Percentiles rank a stretch among this genome's conserved stretches.
Conservation (phyloP, 805 yeast genomes). For the Sungouiozyma intestinalis region DNA sequence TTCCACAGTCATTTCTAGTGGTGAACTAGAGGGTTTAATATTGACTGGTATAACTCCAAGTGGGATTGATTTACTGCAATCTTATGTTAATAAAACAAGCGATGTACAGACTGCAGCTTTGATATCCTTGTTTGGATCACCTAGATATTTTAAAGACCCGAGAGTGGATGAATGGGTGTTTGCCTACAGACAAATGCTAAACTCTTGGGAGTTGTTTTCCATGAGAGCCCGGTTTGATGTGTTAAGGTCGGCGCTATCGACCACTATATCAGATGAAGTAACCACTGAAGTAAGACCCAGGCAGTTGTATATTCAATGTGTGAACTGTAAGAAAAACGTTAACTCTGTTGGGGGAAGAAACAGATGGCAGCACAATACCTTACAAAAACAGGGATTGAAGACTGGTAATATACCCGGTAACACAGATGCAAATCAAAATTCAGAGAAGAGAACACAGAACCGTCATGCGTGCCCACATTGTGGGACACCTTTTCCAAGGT, state of each 20-base stretch:
- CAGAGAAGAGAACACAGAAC: slow-evolving; percentile 8
- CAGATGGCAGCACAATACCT: slow-evolving; percentile 8
- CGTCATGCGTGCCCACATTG: slow-evolving; percentile 63
- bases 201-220: slow-evolving; percentile 74
- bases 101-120: slow-evolving; percentile 90
- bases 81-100: slow-evolving; percentile 77
- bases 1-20: slow-evolving; percentile 57
- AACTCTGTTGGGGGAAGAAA: slow-evolving; percentile 16
- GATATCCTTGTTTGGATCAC: slow-evolving; percentile 70
- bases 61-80: slow-evolving; percentile 72
- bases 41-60: slow-evolving; percentile 86
- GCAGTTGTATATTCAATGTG: slow-evolving; percentile 75
- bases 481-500: slow-evolving; percentile 77
- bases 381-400: not conserved
- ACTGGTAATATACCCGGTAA: not conserved
- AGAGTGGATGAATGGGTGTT: slow-evolving; percentile 74
- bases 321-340: slow-evolving; percentile 68
- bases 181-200: slow-evolving; percentile 54
- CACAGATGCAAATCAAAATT: not conserved
- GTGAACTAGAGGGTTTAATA: slow-evolving; percentile 85
- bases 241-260: slow-evolving; percentile 54
- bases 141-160: slow-evolving; percentile 65
- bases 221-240: slow-evolving; percentile 81
- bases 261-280: slow-evolving; percentile 36
- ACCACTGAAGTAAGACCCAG: slow-evolving; percentile 47